Base-by-base conservation (phyloP, 805 yeast genomes). In the Allodekkera sacchari region DNA sequence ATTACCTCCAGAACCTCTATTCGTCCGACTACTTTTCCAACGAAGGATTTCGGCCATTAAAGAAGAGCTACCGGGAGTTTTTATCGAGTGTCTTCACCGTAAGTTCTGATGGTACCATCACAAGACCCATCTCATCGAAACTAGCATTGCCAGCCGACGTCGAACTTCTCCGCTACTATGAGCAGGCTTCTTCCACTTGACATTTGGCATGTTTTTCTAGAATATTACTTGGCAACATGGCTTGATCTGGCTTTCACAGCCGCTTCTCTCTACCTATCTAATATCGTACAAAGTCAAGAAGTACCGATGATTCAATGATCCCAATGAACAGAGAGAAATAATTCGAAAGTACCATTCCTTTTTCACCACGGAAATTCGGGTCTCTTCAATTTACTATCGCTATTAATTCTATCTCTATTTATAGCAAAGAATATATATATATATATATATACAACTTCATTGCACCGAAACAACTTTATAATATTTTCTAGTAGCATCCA, bases 401-500 rank as follows among this genome's bases (percentile, higher is more conserved):
- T n/a, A n/a, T n/a, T n/a, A n/a, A n/a, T n/a, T n/a, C 25, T 12
- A 24, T 11, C 7, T 17, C 12, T 19, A 9, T 23, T 23, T 30
- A 7, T 31, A 25, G 22, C 28, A 16, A 27, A 25, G 16, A 6
- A 21, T 27, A 12, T 27, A 27, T 21, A 23, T 10, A 29, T 6
- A 14, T 22, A 15, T 22, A 30, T 27, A 22, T 15, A 25, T 4
- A 14, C 14, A 14, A 25, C 13, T 15, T 10, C 11, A 6, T 14
- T 11, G 25, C 25, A 44, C 16, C 27, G 52, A 53, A 22, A 67
- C 48, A 11, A 66, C 55, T 18, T 52, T 39, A 41, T 66, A 68
- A 31, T 60, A 55, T 37, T 58, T 63, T 30, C 49, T 61, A 17
- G 60, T 45, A 7, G 47, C 39, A 38, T 67, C 73, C 22, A 69